Base-by-base conservation (phyloP, 257 asterid species). In the Solanum chaucha region DNA sequence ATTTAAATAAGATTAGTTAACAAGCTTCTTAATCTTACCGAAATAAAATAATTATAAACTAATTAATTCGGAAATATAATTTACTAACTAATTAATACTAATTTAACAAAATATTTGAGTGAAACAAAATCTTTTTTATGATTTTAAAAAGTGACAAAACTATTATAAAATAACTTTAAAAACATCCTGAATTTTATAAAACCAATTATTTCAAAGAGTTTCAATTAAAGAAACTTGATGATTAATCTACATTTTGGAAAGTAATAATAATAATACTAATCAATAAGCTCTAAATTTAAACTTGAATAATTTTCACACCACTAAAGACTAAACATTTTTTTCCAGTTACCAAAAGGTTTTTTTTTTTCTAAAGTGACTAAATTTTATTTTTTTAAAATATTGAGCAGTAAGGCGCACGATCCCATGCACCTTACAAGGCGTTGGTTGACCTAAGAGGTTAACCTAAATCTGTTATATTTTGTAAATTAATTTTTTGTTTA, bases 381-480 rank as follows among this genome's bases (percentile, higher is more conserved):
- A 48, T 48, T 48, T 48, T 48, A 15, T 51, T 55, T 17, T 46
- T 55, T 55, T 6, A 0, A 17, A 55, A 55, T 55, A 55, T 0
- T 55, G 20, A 55, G 4, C 64, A 17, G 4, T 6, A 17, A 55
- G 64, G n/a, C n/a, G 1, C 3, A 55, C 1, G 0, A 0, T 55
- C 4, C 0, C 64, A 17, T 55, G 64, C 9, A 4, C 61, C 61
- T 51, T 51, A 5, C 19, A 51, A 51, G 22, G 3, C 0, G 8
- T 3, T 0, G 61, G 22, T 5, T 51, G 61, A 14, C 58, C 58
- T 14, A 35, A 1, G 6, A 35, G 38, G 38, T 34, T 34, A 34
- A 34, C 35, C 35, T 34, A 51, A 51, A 51, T 51, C 61, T 5
- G 5, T 51, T 55, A 55, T 55, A 55, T 55, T 55, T 19, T 55